Conservation (phyloP, 2,329 filamentous ascomycete species). For the Stachybotrys chartarum region DNA sequence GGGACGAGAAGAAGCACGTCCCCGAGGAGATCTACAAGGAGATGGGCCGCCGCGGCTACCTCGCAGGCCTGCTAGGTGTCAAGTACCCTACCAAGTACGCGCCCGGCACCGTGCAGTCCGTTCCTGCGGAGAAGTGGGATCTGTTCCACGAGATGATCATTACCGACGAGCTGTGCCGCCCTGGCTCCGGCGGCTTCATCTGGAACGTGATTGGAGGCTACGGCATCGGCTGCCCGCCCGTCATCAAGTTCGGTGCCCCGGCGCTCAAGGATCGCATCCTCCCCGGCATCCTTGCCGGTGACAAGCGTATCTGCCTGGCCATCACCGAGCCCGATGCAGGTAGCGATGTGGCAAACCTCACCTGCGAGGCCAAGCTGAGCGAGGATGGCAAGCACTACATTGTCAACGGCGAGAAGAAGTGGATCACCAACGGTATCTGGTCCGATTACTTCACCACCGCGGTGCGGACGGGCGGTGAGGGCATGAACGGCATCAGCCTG, state of each 20-base stretch:
- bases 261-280: conserved; percentile 78
- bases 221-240: conserved; percentile 85
- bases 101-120: conserved; percentile 63
- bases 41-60: conserved; percentile 87
- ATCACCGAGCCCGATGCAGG: conserved; percentile 97
- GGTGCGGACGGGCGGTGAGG: conserved; percentile 78
- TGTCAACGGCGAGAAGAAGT: conserved; percentile 99
- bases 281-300: conserved; percentile 79
- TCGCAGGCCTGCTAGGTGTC: conserved; percentile 83
- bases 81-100: conserved; percentile 73
- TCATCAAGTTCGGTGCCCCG: conserved; percentile 89
- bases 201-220: conserved; percentile 98
- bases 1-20: conserved; percentile 92
- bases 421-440: conserved; percentile 99
- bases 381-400: conserved; percentile 99
- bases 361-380: conserved; percentile 88
- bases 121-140: conserved; percentile 87
- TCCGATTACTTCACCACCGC: conserved; percentile 96
- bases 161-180: conserved; percentile 87
- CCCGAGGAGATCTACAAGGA: conserved; percentile 88
- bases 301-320: conserved; percentile 95
- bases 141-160: conserved; percentile 96
- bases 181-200: conserved; percentile 84
- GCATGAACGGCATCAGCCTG: conserved; percentile 89
- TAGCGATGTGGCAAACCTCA: conserved; percentile 89